Conservation (phyloP, 257 asterid species). For the Solanum medicagineum region DNA sequence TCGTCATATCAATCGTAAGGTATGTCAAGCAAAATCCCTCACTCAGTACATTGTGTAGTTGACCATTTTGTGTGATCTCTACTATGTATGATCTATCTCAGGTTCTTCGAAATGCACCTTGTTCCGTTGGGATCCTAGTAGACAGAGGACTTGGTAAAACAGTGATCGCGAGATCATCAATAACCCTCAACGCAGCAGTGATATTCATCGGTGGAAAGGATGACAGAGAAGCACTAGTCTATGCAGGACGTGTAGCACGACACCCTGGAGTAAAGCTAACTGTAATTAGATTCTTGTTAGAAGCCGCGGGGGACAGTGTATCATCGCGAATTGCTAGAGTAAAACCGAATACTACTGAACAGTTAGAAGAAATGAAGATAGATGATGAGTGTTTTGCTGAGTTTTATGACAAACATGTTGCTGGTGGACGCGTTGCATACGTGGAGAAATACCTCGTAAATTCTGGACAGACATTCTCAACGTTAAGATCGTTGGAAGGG, state of each 20-base stretch:
- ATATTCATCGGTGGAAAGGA: conserved; percentile 94
- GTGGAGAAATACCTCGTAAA: conserved; percentile 80
- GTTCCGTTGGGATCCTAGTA: conserved; percentile 72
- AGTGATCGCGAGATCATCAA: conserved; percentile 29
- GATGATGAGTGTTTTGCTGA: conserved; percentile 88
- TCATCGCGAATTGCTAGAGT: conserved; percentile 59
- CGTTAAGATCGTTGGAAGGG: conserved; percentile 68
- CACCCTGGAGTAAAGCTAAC: conserved; percentile 85
- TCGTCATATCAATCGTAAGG: conserved; percentile 83
- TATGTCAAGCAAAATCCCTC: background rate
- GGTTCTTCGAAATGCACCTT: conserved; percentile 83
- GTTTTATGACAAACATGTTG: conserved; percentile 74
- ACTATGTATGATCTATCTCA: background rate
- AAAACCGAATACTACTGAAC: conserved; percentile 55
- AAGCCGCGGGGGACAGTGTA: conserved; percentile 54
- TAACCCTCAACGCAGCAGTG: conserved; percentile 63
- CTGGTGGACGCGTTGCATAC: conserved; percentile 78
- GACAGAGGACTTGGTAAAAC: conserved; percentile 79
- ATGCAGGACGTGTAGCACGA: conserved; percentile 76
- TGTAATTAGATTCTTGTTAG: conserved; percentile 69
- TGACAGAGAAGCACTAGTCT: conserved; percentile 74
- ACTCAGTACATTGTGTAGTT: background rate
- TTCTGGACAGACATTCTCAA: conserved; percentile 81
- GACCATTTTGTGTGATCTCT: background rate
- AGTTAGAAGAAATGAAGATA: conserved; percentile 72